Conservation (phyloP, 1,284 basidiomycete genomes). For the Phellopilus nigrolimitatus region DNA sequence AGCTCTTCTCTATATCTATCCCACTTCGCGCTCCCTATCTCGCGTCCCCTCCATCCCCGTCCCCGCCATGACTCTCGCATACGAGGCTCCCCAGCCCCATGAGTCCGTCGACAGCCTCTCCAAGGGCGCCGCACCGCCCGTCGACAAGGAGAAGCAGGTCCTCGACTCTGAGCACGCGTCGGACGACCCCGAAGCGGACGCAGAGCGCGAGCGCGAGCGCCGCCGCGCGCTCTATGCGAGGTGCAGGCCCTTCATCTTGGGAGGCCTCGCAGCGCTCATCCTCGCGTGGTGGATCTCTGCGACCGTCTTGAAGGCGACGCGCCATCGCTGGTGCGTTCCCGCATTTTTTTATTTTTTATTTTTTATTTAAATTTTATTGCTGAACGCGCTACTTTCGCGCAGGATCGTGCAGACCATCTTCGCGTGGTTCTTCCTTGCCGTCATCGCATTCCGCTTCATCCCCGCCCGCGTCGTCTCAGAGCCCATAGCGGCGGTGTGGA, state of each 20-base stretch:
- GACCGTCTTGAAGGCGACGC: slow-evolving; percentile 59
- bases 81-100: slow-evolving; percentile 22
- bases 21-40: not conserved
- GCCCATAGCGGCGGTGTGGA: slow-evolving; percentile 65
- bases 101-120: slow-evolving; percentile 26
- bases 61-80: not conserved
- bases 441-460: slow-evolving; percentile 77
- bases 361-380: slow-evolving; percentile 27
- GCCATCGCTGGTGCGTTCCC: slow-evolving; percentile 60
- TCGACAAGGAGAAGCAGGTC: slow-evolving; percentile 25
- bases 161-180: slow-evolving; percentile 18
- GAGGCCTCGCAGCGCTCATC: slow-evolving; percentile 52
- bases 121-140: slow-evolving; percentile 29
- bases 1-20: not conserved
- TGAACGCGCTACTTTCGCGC: slow-evolving; percentile 2
- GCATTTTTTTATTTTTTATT: slow-evolving; percentile 38
- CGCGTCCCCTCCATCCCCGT: not conserved
- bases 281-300: slow-evolving; percentile 80
- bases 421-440: slow-evolving; percentile 73
- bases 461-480: slow-evolving; percentile 61
- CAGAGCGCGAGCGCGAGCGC: slow-evolving; percentile 25
- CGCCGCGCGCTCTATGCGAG: slow-evolving; percentile 25
- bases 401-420: slow-evolving; percentile 78
- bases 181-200: slow-evolving; percentile 45
- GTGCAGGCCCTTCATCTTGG: slow-evolving; percentile 42